Evolutionary conservation across 2,329 filamentous ascomycete genomes (phyloP).

Genomic region (Aspergillus clavatus): DNA sequence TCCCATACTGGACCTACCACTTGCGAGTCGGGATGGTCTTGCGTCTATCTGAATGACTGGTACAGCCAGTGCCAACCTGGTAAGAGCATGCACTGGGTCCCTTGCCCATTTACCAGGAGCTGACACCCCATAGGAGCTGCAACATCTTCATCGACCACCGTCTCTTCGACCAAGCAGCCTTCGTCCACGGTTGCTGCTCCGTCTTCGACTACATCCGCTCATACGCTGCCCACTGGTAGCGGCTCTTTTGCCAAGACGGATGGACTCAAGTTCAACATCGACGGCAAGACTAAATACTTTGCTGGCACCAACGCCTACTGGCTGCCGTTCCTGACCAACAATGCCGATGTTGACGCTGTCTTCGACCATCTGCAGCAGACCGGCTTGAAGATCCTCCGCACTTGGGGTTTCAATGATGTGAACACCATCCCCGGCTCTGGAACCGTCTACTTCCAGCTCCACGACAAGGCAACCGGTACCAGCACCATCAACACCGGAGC

Average conservation of each 20-base stretch:
- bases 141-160: no score
- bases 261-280: constrained; percentile 31
- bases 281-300: constrained; percentile 37
- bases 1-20: constrained; percentile 6
- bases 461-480: constrained; percentile 20
- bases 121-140: no score
- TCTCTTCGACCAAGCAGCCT: no score
- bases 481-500: constrained; percentile 56
- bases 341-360: constrained; percentile 44
- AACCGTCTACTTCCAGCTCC: constrained; percentile 42
- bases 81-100: no score
- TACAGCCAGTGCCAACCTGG: constrained; percentile 19
- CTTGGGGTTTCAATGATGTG: constrained; percentile 52
- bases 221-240: background rate
- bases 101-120: no score
- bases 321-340: constrained; percentile 45
- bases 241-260: constrained; percentile 10
- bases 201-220: background rate
- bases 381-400: constrained; percentile 46
- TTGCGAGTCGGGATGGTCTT: background rate
- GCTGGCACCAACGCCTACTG: constrained; percentile 49
- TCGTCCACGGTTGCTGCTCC: background rate
- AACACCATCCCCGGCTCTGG: constrained; percentile 34
- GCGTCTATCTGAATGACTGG: constrained; percentile 15
- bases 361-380: constrained; percentile 27